These are phyloP conservation scores for Talaromyces sp. DNA, from an alignment of 2,329 filamentous ascomycete genomes.

Conservation along the genomic window DNA sequence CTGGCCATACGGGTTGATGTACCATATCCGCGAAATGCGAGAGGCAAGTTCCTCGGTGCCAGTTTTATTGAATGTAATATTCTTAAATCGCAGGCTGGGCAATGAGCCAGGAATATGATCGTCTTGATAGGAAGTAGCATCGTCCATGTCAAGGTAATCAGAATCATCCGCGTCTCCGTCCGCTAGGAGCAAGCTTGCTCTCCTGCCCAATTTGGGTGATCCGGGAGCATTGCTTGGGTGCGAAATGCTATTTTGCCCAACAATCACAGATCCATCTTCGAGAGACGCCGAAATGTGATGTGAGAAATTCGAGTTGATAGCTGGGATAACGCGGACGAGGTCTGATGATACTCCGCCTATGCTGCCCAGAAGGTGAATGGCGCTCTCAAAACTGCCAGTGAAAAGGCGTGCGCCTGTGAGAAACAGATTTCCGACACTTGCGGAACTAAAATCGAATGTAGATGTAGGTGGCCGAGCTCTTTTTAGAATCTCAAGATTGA, in stretches of 20 bases:
- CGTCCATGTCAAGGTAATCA: slow-evolving; percentile 29
- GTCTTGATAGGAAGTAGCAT: slow-evolving; percentile 41
- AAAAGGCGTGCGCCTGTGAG: slow-evolving; percentile 83
- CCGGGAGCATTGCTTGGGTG: slow-evolving; percentile 63
- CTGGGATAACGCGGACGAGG: slow-evolving; percentile 75
- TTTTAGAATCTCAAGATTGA: slow-evolving; percentile 76
- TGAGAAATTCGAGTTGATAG: slow-evolving; percentile 91
- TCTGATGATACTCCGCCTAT: slow-evolving; percentile 77
- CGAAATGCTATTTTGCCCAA: slow-evolving; percentile 88
- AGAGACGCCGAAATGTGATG: slow-evolving; percentile 89
- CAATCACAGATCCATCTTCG: slow-evolving; percentile 71
- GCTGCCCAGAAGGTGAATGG: slow-evolving; percentile 82
- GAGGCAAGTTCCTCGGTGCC: slow-evolving; percentile 76
- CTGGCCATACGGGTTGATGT: slow-evolving; percentile 98
- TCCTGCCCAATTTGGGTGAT: slow-evolving; percentile 22
- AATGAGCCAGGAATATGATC: slow-evolving; percentile 61
- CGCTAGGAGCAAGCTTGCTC: slow-evolving; percentile 36
- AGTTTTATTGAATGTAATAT: slow-evolving; percentile 76
- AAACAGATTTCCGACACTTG: slow-evolving; percentile 76
- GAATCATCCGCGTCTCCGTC: slow-evolving; percentile 29
- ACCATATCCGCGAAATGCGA: slow-evolving; percentile 82
- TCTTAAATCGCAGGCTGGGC: slow-evolving; percentile 72
- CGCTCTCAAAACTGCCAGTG: slow-evolving; percentile 86
- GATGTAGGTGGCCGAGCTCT: slow-evolving; percentile 65
- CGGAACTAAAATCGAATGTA: slow-evolving; percentile 72